Conservation (phyloP, 345 rosid species). For the Hibiscus syriacus region DNA sequence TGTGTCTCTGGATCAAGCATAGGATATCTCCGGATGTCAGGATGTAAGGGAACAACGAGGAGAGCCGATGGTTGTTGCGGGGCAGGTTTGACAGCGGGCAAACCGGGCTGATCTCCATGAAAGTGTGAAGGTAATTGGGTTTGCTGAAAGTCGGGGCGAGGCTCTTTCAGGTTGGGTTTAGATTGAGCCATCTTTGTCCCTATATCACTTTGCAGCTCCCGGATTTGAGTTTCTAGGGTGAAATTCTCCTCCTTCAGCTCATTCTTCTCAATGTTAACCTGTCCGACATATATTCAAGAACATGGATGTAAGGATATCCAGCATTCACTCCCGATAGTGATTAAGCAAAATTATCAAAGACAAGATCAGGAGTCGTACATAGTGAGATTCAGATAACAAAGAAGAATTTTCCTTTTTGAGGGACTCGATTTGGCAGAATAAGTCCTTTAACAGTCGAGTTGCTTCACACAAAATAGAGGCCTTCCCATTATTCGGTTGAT, state of each 20-base stretch:
- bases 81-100: conserved; percentile 25
- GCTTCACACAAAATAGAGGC: conserved; percentile 71
- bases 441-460: conserved; percentile 62
- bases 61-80: conserved; percentile 46
- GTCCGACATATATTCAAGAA: not conserved
- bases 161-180: conserved; percentile 53
- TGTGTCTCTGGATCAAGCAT: conserved; percentile 15
- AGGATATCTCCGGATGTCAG: conserved; percentile 36
- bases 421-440: conserved; percentile 53
- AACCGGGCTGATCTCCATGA: conserved; percentile 19
- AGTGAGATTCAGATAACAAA: conserved; percentile 66
- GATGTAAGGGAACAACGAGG: conserved; percentile 56
- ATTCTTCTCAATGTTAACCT: conserved; percentile 73
- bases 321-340: not conserved
- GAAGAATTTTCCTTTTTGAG: conserved; percentile 65
- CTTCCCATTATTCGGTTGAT: conserved; percentile 71
- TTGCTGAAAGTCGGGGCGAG: conserved; percentile 21
- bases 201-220: conserved; percentile 41
- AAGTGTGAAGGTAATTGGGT: conserved; percentile 19
- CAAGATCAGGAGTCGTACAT: conserved; percentile 36
- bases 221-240: conserved; percentile 54
- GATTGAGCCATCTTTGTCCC: conserved; percentile 37
- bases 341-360: no score
- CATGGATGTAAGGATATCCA: not conserved
- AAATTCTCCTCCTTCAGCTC: conserved; percentile 81